These are phyloP conservation scores for Obelidium mucronatum DNA, from an alignment of 192 early-diverging fungal species.

Conservation along the genomic window DNA sequence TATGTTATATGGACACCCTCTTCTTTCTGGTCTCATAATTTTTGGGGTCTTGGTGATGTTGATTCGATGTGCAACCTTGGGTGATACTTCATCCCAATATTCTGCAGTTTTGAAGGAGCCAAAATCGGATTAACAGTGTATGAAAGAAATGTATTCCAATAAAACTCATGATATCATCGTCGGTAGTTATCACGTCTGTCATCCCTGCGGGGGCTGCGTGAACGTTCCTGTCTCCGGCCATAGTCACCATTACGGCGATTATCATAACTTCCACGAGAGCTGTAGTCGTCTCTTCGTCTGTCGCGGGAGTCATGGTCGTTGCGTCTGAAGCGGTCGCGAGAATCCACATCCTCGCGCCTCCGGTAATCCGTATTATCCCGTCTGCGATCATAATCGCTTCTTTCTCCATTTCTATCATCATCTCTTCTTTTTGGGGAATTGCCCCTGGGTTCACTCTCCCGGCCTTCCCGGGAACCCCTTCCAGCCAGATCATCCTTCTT, in stretches of 20 bases:
- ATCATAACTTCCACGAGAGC: neutral
- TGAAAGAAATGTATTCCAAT: no score
- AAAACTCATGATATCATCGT: no score
- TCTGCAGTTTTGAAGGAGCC: no score
- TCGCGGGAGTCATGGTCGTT: no score
- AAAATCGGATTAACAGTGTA: no score
- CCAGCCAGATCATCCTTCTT: no score
- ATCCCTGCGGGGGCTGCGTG: neutral
- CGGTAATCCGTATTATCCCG: neutral
- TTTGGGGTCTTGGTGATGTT: no score
- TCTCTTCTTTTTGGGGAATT: neutral
- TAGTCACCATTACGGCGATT: neutral
- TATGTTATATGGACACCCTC: no score
- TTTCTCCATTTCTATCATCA: neutral
- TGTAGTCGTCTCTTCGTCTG: neutral
- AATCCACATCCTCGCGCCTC: neutral
- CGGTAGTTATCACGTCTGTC: no score
- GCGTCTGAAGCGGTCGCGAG: neutral
- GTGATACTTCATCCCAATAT: no score
- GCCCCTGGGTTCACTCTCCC: neutral
- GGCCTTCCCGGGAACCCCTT: neutral
- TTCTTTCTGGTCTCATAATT: no score
- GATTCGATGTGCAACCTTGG: no score
- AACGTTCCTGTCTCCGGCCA: neutral
- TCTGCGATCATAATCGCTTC: constrained; percentile 3